A percentile compares a stretch with the other conserved stretches of the same genome.
Conservation (phyloP, 2,329 filamentous ascomycete genomes). For the Trichoderma sp. region DNA sequence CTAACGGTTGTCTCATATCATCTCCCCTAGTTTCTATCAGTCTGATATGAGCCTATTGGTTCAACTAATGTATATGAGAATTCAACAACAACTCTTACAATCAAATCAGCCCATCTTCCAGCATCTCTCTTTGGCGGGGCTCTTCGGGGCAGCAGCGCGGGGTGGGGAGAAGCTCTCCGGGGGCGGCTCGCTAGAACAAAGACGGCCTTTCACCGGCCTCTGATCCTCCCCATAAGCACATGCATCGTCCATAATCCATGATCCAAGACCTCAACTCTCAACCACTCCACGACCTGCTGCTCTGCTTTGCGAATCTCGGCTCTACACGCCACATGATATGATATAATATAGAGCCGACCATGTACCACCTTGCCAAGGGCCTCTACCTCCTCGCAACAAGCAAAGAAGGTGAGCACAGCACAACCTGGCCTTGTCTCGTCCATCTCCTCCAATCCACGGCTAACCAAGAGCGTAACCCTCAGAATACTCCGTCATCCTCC, state of each 20-base stretch:
- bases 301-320: neutral
- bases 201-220: neutral
- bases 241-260: neutral
- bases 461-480: conserved; percentile 12
- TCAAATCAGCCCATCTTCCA: neutral
- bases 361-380: conserved; percentile 96
- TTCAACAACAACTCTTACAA: neutral
- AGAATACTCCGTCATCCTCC: conserved; percentile 97
- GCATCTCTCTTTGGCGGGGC: conserved; percentile 2
- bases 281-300: neutral
- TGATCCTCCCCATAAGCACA: neutral
- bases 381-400: conserved; percentile 93
- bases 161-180: conserved; percentile 7
- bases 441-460: neutral
- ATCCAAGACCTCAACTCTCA: neutral
- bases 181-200: neutral
- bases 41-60: neutral
- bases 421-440: neutral
- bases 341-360: conserved; percentile 37
- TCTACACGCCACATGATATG: neutral
- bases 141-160: conserved; percentile 6
- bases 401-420: conserved; percentile 72
- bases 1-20: neutral
- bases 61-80: neutral
- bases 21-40: neutral